Percentiles rank a stretch among this genome's conserved stretches.
Conservation (phyloP, 116 monocot genomes). For the Zostera marina region DNA sequence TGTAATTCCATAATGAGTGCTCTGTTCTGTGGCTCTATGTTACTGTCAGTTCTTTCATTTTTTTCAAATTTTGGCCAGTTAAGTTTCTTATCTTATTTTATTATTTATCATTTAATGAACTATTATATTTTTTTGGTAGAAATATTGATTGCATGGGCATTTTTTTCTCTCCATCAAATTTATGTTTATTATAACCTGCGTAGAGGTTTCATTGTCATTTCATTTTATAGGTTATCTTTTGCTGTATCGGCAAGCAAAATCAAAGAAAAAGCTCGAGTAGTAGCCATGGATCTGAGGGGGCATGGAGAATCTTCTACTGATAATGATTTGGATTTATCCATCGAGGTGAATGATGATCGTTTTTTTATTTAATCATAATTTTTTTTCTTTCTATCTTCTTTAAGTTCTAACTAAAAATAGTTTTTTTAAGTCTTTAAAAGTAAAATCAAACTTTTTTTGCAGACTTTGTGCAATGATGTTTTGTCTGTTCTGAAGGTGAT, state of each 20-base stretch:
- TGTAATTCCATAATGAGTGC: no score
- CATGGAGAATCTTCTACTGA: constrained; percentile 81
- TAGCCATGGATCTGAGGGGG: constrained; percentile 90
- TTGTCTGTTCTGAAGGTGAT: constrained; percentile 70
- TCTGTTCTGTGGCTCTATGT: no score
- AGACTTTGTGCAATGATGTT: constrained; percentile 88
- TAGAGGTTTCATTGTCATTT: neutral
- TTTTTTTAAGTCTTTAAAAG: neutral
- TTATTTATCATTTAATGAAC: neutral
- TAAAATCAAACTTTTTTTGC: constrained; percentile 11
- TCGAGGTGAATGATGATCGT: constrained; percentile 32
- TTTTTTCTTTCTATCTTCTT: no score
- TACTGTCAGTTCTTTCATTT: neutral
- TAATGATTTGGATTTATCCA: constrained; percentile 82
- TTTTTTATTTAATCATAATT: no score
- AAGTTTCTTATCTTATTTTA: neutral
- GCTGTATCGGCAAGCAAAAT: constrained; percentile 78
- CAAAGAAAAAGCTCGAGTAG: constrained; percentile 73
- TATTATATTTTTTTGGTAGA: neutral
- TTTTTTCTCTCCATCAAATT: neutral
- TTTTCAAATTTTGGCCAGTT: constrained; percentile 1
- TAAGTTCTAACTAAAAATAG: neutral
- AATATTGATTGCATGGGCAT: neutral
- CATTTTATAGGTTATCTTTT: constrained; percentile 75
- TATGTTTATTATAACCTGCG: neutral